Evolutionary conservation across 2,329 filamentous ascomycete species (phyloP).

Genomic region (Colletotrichum brevisporum): DNA sequence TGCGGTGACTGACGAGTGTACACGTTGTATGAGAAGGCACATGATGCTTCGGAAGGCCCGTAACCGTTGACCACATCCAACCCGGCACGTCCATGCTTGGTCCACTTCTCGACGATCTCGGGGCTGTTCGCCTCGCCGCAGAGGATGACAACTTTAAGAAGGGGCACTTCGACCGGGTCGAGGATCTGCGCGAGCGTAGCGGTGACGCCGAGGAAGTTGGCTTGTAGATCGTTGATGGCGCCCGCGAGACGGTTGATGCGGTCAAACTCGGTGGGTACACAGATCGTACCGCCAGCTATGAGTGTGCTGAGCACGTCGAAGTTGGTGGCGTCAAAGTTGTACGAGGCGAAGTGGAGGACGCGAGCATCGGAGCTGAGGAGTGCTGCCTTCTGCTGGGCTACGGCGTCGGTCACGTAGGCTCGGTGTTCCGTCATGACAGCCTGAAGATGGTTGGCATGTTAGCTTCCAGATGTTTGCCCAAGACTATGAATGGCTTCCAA

Average conservation of each 20-base stretch:
- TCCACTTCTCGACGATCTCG: conserved; percentile 60
- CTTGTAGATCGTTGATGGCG: conserved; percentile 63
- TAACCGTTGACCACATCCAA: conserved; percentile 62
- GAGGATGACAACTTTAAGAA: conserved; percentile 51
- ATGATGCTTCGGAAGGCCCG: conserved; percentile 65
- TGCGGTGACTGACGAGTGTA: conserved; percentile 50
- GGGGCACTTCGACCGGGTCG: conserved; percentile 52
- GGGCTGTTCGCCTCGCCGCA: conserved; percentile 63
- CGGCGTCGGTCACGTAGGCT: conserved; percentile 43
- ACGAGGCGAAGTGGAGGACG: conserved; percentile 69
- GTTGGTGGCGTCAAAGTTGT: conserved; percentile 67
- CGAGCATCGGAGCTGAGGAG: conserved; percentile 48
- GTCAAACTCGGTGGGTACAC: conserved; percentile 66
- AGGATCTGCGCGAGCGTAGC: conserved; percentile 67
- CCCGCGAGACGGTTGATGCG: conserved; percentile 64
- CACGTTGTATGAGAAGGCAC: conserved; percentile 55
- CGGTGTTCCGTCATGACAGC: conserved; percentile 53
- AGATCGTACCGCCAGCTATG: conserved; percentile 70
- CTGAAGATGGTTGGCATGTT: background rate
- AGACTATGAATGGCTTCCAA: background rate
- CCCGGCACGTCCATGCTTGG: conserved; percentile 44
- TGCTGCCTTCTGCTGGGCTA: conserved; percentile 30
- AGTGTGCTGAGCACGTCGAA: conserved; percentile 67
- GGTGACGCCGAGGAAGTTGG: conserved; percentile 69
- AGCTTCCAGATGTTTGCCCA: background rate